Percentiles rank a stretch among this genome's conserved stretches.
Evolutionary conservation across 768 basidiomycete species (phyloP).

Genomic region (Termitomyces sp.): DNA sequence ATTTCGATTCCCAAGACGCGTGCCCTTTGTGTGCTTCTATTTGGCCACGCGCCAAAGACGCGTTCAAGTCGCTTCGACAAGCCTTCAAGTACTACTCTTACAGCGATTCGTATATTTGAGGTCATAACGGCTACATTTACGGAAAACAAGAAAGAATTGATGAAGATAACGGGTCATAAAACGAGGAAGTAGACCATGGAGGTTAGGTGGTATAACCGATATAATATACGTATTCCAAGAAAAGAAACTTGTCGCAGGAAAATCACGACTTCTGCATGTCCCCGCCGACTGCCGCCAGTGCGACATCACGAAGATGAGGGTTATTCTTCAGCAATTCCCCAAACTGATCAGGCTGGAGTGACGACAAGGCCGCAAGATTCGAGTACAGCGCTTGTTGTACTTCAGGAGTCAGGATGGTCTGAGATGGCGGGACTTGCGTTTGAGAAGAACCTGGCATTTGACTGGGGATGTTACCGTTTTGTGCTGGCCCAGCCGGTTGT

Average conservation of each 20-base stretch:
- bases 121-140: background rate
- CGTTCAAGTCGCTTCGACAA: background rate
- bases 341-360: constrained; percentile 36
- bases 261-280: constrained; percentile 21
- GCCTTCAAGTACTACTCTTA: background rate
- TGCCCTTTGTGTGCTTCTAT: constrained; percentile 14
- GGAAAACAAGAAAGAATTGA: background rate
- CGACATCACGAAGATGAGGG: constrained; percentile 36
- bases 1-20: constrained; percentile 16
- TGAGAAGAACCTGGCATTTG: background rate
- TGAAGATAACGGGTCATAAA: background rate
- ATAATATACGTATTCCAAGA: background rate
- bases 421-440: constrained; percentile 5
- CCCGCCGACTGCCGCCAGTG: constrained; percentile 31
- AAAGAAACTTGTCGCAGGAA: background rate
- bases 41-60: constrained; percentile 14
- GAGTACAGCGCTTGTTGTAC: constrained; percentile 17
- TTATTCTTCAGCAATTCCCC: constrained; percentile 36
- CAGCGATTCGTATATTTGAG: background rate
- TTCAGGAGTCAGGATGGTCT: constrained; percentile 3
- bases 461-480: background rate
- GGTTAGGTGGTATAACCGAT: background rate
- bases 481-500: background rate
- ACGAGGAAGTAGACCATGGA: background rate
- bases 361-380: constrained; percentile 31